Percentiles rank a stretch among this genome's conserved stretches.
Evolutionary conservation across 1,284 basidiomycete species (phyloP).

Genomic region (Gomphus bonarii): DNA sequence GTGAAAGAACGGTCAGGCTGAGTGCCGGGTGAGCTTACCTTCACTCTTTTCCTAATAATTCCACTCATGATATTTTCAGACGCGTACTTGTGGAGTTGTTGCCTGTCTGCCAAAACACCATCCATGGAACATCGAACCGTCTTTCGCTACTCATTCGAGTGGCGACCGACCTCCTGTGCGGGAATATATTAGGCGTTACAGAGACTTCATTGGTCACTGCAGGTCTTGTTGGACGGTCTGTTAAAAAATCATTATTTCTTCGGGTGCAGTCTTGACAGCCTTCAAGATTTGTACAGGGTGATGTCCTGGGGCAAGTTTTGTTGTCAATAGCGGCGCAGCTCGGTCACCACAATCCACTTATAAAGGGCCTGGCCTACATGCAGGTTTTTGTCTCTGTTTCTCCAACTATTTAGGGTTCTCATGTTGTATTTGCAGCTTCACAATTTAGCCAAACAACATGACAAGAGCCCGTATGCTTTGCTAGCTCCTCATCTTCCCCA

Average conservation of each 20-base stretch:
- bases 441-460: constrained; percentile 42
- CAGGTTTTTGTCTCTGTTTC: constrained; percentile 37
- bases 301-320: constrained; percentile 50
- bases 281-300: constrained; percentile 36
- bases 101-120: constrained; percentile 26
- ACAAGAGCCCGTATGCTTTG: constrained; percentile 61
- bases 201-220: constrained; percentile 54
- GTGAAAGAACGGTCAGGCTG: constrained; percentile 49
- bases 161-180: constrained; percentile 38
- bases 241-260: not conserved
- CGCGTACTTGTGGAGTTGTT: constrained; percentile 40
- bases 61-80: constrained; percentile 21
- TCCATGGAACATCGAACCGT: constrained; percentile 21
- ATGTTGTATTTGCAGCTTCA: constrained; percentile 38
- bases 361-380: constrained; percentile 60
- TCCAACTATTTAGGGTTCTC: constrained; percentile 12
- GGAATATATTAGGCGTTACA: constrained; percentile 32
- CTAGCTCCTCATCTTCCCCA: constrained; percentile 61
- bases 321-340: constrained; percentile 62
- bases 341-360: constrained; percentile 51
- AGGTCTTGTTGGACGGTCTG: constrained; percentile 55
- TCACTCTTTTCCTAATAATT: not conserved
- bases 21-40: constrained; percentile 44
- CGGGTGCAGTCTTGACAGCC: not conserved
- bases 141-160: constrained; percentile 36